Base-by-base conservation (phyloP, 1,139 yeast genomes). In the Suhomyces guaymorum region DNA sequence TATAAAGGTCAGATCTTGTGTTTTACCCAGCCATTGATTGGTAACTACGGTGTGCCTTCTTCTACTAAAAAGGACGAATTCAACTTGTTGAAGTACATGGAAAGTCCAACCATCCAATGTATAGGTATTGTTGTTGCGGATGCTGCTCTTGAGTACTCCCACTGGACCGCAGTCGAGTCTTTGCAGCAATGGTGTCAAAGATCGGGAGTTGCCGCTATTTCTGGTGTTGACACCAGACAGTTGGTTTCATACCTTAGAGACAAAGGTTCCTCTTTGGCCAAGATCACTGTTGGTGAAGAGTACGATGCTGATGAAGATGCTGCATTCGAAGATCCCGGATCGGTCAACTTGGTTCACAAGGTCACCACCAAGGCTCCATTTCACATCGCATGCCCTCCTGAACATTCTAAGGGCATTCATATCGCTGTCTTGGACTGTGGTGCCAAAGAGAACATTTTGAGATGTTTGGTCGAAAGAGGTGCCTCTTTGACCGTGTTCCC, bases 111-210 rank as follows among this genome's bases (percentile, higher is more conserved):
- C 48, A 82, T 87, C 41, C 97, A 92, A 65, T 90, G 97, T 65
- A 82, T 85, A 47, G 98, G 97, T 51, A 88, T 92, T 41, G 96
- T 92, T 32, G 98, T 92, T 30, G 88, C 96, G 26, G 97, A 92
- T 56, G 96, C 80, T 40, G 97, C 98, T 18, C 77, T 90, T 72
- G 79, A 88, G 59, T 88, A 92, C 65, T 87, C 96, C 15, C 98
- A 92, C 63, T 92, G 98, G 98, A 90, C 97, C 26, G 98, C 98
- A 4, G 96, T 92, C 26, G 97, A 92, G 68, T 84, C 95, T 15
- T 75, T 92, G 40, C 87, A 87, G 46, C 87, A 85, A 52, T 92
- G 97, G 97, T 92, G 98, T 70, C 79, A 86, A 63, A 81, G 96
- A 58, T 94, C 89, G 49, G 96, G 96, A 24, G 94, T 92, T 37